phyloP scores from a whole-genome alignment of 345 rosid species.

The Syzygium grande region DNA sequence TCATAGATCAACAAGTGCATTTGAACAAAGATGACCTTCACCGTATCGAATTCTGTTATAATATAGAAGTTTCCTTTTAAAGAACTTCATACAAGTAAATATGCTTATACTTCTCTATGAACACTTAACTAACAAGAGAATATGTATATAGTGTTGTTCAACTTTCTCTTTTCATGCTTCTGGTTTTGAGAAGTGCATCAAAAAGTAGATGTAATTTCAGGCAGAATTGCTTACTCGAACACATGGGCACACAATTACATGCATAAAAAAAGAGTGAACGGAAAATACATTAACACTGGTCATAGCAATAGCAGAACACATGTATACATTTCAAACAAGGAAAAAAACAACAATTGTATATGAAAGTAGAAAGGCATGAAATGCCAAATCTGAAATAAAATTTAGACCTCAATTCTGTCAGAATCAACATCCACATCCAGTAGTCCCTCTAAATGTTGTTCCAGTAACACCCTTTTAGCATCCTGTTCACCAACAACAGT shows the following conservation, averaged over 20 bases:
- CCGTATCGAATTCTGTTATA: neutral
- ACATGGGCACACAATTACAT: neutral
- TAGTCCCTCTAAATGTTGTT: conserved; percentile 55
- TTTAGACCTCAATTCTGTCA: conserved; percentile 66
- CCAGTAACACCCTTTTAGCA: conserved; percentile 45
- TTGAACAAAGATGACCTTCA: neutral
- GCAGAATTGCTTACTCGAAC: neutral
- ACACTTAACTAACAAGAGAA: neutral
- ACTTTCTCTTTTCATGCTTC: neutral
- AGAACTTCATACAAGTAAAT: neutral
- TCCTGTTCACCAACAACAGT: conserved; percentile 42
- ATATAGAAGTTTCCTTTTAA: neutral
- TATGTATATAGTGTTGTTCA: neutral
- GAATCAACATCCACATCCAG: conserved; percentile 28
- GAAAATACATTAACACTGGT: neutral
- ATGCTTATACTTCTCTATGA: neutral
- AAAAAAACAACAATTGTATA: neutral
- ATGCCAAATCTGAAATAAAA: neutral
- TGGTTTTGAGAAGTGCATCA: neutral
- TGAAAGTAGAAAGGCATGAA: neutral
- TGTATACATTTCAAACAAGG: neutral
- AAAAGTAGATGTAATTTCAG: neutral
- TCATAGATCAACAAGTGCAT: neutral
- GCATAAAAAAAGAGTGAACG: neutral
- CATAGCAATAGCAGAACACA: neutral